Evolutionary conservation across 2,329 filamentous ascomycete genomes (phyloP).

Genomic region (Acephala macrosclerotiorum): DNA sequence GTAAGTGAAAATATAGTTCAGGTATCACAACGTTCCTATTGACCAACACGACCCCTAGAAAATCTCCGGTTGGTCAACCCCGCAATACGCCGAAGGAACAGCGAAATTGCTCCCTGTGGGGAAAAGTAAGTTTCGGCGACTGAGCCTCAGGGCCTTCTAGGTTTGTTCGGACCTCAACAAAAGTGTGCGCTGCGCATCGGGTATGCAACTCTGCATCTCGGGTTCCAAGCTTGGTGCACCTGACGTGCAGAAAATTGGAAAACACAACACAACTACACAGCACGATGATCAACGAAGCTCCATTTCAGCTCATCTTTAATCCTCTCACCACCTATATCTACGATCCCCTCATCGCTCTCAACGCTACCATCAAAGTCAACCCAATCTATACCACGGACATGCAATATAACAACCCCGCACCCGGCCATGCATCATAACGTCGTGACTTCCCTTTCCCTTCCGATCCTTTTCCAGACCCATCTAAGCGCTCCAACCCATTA

Average conservation of each 20-base stretch:
- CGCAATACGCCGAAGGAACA: slow-evolving; percentile 1
- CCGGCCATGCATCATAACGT: slow-evolving; percentile 9
- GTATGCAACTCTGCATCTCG: background rate
- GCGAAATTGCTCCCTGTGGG: background rate
- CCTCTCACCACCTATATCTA: background rate
- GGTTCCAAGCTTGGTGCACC: no score
- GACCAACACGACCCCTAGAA: background rate
- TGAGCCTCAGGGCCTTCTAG: background rate
- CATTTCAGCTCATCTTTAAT: background rate
- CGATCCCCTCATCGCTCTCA: no score
- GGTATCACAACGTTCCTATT: background rate
- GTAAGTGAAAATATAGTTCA: no score
- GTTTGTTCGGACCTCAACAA: background rate
- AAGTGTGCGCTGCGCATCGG: no score
- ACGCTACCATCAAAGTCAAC: background rate
- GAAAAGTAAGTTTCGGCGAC: background rate
- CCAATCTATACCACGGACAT: background rate
- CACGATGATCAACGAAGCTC: background rate
- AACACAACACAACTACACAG: background rate
- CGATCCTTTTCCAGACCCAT: background rate
- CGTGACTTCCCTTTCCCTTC: background rate
- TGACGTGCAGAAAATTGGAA: background rate
- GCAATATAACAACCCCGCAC: background rate
- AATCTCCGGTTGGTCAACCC: slow-evolving; percentile 1
- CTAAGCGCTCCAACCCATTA: background rate